Evolutionary conservation across 2,329 filamentous ascomycete species (phyloP), one percentile per base, ranked within the genome.

Genomic region (Xylaria multiplex): DNA sequence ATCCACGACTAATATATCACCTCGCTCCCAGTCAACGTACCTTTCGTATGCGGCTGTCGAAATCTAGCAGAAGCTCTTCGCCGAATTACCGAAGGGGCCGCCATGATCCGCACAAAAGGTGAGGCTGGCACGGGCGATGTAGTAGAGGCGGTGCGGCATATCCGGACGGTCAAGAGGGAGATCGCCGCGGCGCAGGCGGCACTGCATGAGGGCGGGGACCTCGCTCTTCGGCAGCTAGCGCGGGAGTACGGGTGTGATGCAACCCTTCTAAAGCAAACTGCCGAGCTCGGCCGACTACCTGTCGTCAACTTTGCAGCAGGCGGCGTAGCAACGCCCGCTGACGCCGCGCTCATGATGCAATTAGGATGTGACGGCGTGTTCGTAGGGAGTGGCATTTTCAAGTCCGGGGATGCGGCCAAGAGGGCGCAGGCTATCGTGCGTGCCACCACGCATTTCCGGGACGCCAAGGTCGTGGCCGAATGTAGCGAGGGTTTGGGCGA

Each of bases 101-200:
- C 95, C 76, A 98, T 99, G 95, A 97, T 99, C 82, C 90, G 96
- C 75, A 99, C 96, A 71, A 99, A 98, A 85, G 96, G 96, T 71
- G 96, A 99, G 83, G 96, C 96, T 43, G 96, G 96, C 69, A 98
- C 96, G 0, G 96, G 96, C 69, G 96, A 99, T 78, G 93, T 99
- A 59, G 92, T 98, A 74, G 95, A 98, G 84, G 96, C 96, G 22
- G 95, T 98, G 55, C 90, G 91, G 77, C 96, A 99, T 86, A 97
- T 97, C 88, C 92, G 96, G 77, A 93, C 92, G 11, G 91, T 98
- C 70, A 96, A 91, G 77, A 81, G 83, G 24, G 90, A 98, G 76
- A 97, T 98, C 73, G 88, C 90, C 3, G 84, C 87, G 69, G 95
- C 95, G 11, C 91, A 93, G 78, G 86, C 89, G 22, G 92, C 95